Evolutionary conservation across 1,284 basidiomycete genomes (phyloP).

Genomic region (Trichosporon sp.): DNA sequence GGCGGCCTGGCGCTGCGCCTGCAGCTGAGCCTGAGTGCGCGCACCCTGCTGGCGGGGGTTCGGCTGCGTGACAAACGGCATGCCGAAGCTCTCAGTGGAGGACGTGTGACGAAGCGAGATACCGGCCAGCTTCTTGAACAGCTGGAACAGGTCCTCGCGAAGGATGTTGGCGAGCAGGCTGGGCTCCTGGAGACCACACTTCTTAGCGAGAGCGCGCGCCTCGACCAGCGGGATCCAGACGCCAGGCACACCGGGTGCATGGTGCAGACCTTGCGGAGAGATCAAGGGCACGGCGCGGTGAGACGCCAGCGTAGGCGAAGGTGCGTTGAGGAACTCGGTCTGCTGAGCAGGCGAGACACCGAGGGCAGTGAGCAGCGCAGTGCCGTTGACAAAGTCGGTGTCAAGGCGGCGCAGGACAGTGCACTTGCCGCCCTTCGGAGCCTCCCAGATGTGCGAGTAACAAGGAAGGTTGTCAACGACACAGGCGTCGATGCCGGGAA

Average conservation of each 20-base stretch:
- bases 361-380: slow-evolving; percentile 34
- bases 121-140: slow-evolving; percentile 35
- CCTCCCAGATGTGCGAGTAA: slow-evolving; percentile 34
- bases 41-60: slow-evolving; percentile 18
- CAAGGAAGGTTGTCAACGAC: slow-evolving; percentile 44
- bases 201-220: slow-evolving; percentile 31
- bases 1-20: not conserved
- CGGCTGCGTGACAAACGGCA: slow-evolving; percentile 21
- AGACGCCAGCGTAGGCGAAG: slow-evolving; percentile 22
- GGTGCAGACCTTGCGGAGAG: slow-evolving; percentile 20
- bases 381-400: slow-evolving; percentile 44
- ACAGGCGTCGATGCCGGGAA: slow-evolving; percentile 38
- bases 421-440: slow-evolving; percentile 19
- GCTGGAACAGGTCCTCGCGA: slow-evolving; percentile 35
- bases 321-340: slow-evolving; percentile 27
- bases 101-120: slow-evolving; percentile 33
- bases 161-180: slow-evolving; percentile 30
- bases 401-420: slow-evolving; percentile 37
- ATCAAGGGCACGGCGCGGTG: slow-evolving; percentile 26
- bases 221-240: slow-evolving; percentile 37
- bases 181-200: slow-evolving; percentile 19
- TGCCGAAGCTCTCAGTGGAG: slow-evolving; percentile 32
- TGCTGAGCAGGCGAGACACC: slow-evolving; percentile 26
- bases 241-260: slow-evolving; percentile 35
- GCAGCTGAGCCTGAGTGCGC: not conserved